Evolutionary conservation across 306 rosid species (phyloP).

Genomic region (Heteromeles arbutifolia): DNA sequence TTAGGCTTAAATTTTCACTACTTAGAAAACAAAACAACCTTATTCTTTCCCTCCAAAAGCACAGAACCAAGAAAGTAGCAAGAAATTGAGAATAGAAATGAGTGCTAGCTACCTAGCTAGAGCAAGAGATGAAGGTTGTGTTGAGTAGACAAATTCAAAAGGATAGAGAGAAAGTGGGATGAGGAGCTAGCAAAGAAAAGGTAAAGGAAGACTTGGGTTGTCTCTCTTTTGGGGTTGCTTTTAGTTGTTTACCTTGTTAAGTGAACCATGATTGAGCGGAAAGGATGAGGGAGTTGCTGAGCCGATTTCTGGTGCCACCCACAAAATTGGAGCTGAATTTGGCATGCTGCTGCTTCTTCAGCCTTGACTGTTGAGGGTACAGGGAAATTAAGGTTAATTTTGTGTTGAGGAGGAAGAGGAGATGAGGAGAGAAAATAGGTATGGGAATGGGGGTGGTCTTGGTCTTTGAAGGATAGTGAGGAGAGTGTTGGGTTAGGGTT

Average conservation of each 20-base stretch:
- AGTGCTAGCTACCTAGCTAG: not conserved
- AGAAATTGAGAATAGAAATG: not conserved
- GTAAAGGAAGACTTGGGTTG: not conserved
- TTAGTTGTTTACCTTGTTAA: not conserved
- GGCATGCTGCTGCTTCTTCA: not conserved
- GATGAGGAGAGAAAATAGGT: not conserved
- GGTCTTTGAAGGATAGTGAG: conserved; percentile 5
- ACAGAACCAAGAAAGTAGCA: not conserved
- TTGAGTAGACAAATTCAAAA: not conserved
- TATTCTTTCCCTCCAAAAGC: conserved; percentile 3
- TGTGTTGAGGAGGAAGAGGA: conserved; percentile 13
- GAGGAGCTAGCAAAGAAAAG: not conserved
- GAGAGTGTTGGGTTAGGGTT: conserved; percentile 22
- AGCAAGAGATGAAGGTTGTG: not conserved
- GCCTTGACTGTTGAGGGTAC: not conserved
- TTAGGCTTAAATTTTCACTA: not conserved
- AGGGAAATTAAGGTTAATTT: not conserved
- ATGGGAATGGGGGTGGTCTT: not conserved
- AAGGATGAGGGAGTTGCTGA: not conserved
- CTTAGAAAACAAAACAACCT: not conserved
- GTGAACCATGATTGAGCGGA: not conserved
- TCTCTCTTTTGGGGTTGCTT: not conserved
- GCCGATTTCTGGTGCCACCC: conserved; percentile 15
- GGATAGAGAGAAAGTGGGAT: not conserved
- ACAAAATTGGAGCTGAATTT: conserved; percentile 14